Evolutionary conservation across 768 basidiomycete species (phyloP).

Genomic region (Tephrocybe sp.): DNA sequence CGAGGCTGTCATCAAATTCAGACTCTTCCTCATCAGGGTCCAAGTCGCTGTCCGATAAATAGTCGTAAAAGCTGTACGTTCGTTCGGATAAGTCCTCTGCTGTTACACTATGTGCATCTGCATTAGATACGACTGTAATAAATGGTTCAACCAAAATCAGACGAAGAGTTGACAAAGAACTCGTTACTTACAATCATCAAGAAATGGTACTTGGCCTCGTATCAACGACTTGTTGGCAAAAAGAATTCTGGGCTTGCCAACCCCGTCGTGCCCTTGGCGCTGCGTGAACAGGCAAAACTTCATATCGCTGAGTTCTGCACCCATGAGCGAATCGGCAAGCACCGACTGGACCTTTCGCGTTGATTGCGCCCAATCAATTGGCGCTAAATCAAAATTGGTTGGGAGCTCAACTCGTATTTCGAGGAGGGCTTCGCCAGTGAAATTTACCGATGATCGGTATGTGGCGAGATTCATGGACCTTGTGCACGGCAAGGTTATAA

Average conservation of each 20-base stretch:
- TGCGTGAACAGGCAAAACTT: slow-evolving; percentile 23
- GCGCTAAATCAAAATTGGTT: neutral
- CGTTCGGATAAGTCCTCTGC: slow-evolving; percentile 4
- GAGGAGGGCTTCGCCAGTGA: slow-evolving; percentile 4
- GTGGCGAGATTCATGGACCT: neutral
- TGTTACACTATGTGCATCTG: slow-evolving; percentile 9
- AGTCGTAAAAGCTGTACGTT: slow-evolving; percentile 11
- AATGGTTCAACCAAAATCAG: no score
- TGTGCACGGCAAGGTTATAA: neutral
- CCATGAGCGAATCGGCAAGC: slow-evolving; percentile 13
- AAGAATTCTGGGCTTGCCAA: slow-evolving; percentile 12
- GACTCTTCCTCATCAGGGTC: neutral
- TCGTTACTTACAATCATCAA: slow-evolving; percentile 13
- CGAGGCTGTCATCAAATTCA: neutral
- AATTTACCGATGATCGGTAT: neutral
- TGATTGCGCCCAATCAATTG: neutral
- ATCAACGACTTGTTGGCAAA: slow-evolving; percentile 17
- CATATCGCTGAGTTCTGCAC: slow-evolving; percentile 15
- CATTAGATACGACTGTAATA: slow-evolving; percentile 12
- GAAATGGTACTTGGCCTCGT: slow-evolving; percentile 14
- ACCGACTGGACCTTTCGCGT: slow-evolving; percentile 8
- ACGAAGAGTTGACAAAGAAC: no score
- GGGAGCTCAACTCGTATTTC: slow-evolving; percentile 6
- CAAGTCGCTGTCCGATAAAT: slow-evolving; percentile 22
- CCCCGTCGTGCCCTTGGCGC: slow-evolving; percentile 2